phyloP scores from a whole-genome alignment of 768 basidiomycete genomes.

The Hysterangium stoloniferum region DNA sequence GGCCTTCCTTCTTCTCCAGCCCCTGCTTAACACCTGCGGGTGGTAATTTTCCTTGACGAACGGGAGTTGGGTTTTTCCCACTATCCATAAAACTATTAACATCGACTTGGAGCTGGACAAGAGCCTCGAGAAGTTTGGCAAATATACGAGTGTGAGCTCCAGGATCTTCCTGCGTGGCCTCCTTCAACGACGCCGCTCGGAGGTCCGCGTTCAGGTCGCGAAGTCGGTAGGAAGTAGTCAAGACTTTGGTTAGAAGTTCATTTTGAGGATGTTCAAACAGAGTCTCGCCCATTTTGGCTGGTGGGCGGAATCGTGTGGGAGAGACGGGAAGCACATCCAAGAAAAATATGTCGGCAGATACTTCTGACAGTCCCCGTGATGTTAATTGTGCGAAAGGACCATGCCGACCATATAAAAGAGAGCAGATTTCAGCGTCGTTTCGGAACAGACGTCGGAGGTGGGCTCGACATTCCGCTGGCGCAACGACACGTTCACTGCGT shows the following conservation, averaged over 20 bases:
- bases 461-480: conserved; percentile 88
- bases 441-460: conserved; percentile 84
- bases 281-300: conserved; percentile 83
- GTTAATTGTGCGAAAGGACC: conserved; percentile 68
- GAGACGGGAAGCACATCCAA: conserved; percentile 86
- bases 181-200: conserved; percentile 52
- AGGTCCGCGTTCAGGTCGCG: conserved; percentile 70
- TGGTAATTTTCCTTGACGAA: conserved; percentile 82
- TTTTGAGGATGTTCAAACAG: conserved; percentile 97
- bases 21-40: conserved; percentile 94
- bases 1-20: conserved; percentile 96
- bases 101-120: conserved; percentile 87
- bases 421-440: conserved; percentile 77
- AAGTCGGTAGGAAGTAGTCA: conserved; percentile 72
- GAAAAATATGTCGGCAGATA: conserved; percentile 95
- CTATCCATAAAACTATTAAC: conserved; percentile 98
- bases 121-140: conserved; percentile 61
- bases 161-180: conserved; percentile 33
- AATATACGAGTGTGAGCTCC: conserved; percentile 51
- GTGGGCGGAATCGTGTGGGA: conserved; percentile 93
- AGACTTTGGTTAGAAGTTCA: conserved; percentile 72
- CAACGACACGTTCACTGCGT: conserved; percentile 82
- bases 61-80: conserved; percentile 84
- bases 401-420: conserved; percentile 87
- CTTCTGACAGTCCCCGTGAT: conserved; percentile 52